Percentiles rank a stretch among this genome's conserved stretches.
Conservation (phyloP, 176 grass and related monocot species). For the Puccinellia tenuiflora region DNA sequence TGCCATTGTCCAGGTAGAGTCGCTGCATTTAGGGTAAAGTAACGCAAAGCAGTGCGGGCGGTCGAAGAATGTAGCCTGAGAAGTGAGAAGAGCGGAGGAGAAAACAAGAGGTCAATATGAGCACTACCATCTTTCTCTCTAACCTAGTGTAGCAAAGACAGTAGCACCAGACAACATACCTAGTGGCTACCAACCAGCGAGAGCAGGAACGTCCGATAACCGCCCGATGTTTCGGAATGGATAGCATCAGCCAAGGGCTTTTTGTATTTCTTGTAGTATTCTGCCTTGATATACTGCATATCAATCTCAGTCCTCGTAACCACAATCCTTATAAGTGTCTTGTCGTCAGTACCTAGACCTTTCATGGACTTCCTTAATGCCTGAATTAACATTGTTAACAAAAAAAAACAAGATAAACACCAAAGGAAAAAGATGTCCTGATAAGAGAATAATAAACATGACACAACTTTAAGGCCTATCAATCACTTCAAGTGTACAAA, state of each 20-base stretch:
- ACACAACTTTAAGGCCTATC: not conserved
- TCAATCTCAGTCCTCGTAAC: conserved; percentile 92
- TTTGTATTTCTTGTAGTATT: conserved; percentile 75
- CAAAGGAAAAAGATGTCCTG: not conserved
- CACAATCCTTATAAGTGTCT: conserved; percentile 67
- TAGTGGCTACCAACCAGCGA: conserved; percentile 74
- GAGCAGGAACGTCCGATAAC: conserved; percentile 87
- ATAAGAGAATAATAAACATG: conserved; percentile 7
- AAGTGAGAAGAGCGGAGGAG: not conserved
- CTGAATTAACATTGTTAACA: conserved; percentile 33
- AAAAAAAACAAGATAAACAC: not conserved
- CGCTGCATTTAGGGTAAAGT: not conserved
- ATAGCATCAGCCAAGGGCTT: conserved; percentile 69
- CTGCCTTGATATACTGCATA: conserved; percentile 96
- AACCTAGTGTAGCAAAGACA: not conserved
- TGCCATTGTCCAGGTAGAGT: conserved; percentile 11
- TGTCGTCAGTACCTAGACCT: conserved; percentile 84
- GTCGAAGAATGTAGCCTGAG: conserved; percentile 18
- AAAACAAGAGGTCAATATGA: not conserved
- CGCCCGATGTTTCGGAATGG: conserved; percentile 75
- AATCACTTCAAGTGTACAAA: not conserved
- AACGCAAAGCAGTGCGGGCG: not conserved
- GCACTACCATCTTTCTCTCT: not conserved
- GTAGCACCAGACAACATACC: conserved; percentile 23
- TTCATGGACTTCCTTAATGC: conserved; percentile 87